These are phyloP conservation scores for Geotrichum macrosporum DNA, from an alignment of 1,139 yeast genomes.

Conservation along the genomic window DNA sequence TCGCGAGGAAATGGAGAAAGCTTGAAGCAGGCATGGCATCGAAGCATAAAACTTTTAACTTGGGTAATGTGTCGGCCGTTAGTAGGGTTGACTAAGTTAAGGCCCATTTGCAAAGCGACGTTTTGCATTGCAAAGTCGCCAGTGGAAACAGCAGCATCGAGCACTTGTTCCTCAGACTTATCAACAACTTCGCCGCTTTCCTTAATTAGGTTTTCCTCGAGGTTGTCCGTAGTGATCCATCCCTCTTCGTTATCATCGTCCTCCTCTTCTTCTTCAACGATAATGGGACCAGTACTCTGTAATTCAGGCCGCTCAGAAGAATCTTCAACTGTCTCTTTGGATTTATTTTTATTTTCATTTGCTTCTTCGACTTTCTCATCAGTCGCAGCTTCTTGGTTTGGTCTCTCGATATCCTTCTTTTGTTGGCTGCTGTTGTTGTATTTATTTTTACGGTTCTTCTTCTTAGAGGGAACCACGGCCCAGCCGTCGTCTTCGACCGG, in stretches of 20 bases:
- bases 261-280: slow-evolving; percentile 41
- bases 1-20: slow-evolving; percentile 69
- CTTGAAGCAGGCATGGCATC: slow-evolving; percentile 96
- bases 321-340: slow-evolving; percentile 9
- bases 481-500: slow-evolving; percentile 34
- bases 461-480: slow-evolving; percentile 31
- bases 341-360: slow-evolving; percentile 2
- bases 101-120: slow-evolving; percentile 85
- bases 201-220: slow-evolving; percentile 37
- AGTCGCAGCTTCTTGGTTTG: slow-evolving; percentile 1
- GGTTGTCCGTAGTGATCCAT: slow-evolving; percentile 90
- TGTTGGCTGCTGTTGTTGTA: no score
- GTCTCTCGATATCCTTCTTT: no score
- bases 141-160: slow-evolving; percentile 79
- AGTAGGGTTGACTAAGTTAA: slow-evolving; percentile 76
- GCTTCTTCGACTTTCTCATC: not conserved
- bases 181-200: slow-evolving; percentile 20
- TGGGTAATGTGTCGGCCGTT: slow-evolving; percentile 82
- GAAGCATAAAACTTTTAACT: slow-evolving; percentile 85
- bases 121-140: slow-evolving; percentile 98
- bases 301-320: no score
- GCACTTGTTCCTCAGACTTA: slow-evolving; percentile 25
- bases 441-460: slow-evolving; percentile 23
- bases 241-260: slow-evolving; percentile 65
- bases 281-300: no score